phyloP scores from a whole-genome alignment of 2,329 filamentous ascomycete genomes.

The Aspergillus proliferans region DNA sequence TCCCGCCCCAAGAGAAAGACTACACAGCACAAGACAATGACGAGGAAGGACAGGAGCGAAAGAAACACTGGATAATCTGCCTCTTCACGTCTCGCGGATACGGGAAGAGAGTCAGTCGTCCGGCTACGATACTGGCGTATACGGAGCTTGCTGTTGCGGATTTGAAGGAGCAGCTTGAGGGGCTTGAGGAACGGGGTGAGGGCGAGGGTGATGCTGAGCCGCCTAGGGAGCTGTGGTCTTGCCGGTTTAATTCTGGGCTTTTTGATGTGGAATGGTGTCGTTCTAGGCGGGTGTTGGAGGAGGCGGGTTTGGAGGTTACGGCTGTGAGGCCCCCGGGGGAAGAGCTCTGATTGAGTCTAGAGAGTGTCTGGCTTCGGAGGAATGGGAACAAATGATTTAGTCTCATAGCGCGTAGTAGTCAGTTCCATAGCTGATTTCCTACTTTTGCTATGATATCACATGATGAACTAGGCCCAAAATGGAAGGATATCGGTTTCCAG shows the following conservation, averaged over 20 bases:
- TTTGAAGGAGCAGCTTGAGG: constrained; percentile 40
- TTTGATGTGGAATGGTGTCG: constrained; percentile 52
- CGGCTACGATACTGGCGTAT: constrained; percentile 42
- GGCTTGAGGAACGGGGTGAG: constrained; percentile 12
- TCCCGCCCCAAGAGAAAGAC: constrained; percentile 43
- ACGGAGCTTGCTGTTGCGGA: constrained; percentile 46
- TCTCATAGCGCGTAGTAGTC: no score
- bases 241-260: constrained; percentile 53
- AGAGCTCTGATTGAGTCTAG: not conserved
- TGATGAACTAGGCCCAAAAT: no score
- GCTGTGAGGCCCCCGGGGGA: constrained; percentile 25
- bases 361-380: no score
- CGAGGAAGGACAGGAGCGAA: constrained; percentile 1
- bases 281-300: constrained; percentile 41
- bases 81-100: constrained; percentile 51
- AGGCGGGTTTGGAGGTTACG: constrained; percentile 28
- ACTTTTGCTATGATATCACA: no score
- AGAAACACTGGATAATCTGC: constrained; percentile 52
- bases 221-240: constrained; percentile 40
- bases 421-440: no score
- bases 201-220: constrained; percentile 1
- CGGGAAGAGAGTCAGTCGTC: constrained; percentile 37
- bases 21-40: constrained; percentile 7
- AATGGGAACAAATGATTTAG: no score
- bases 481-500: no score